Conservation (phyloP, 2,329 filamentous ascomycete genomes). For the Thielaviopsis populi region DNA sequence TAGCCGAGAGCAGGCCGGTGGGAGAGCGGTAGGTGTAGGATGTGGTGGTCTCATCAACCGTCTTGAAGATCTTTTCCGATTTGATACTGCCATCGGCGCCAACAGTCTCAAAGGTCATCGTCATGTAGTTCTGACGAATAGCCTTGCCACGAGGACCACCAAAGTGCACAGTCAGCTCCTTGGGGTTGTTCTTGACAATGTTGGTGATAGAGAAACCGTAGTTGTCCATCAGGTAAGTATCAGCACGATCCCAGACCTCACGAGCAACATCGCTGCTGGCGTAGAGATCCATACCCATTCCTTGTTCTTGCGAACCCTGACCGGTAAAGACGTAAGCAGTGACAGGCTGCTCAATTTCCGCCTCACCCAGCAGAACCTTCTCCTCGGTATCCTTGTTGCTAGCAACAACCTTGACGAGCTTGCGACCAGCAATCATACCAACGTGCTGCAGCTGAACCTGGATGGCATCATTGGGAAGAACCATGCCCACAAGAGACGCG, state of each 20-base stretch:
- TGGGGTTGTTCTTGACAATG: constrained; percentile 98
- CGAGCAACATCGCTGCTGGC: constrained; percentile 83
- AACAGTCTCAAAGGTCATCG: constrained; percentile 99
- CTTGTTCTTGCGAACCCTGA: constrained; percentile 95
- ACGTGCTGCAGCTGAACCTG: constrained; percentile 91
- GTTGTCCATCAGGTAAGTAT: constrained; percentile 96
- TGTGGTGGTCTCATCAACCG: constrained; percentile 78
- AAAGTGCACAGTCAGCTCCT: constrained; percentile 96
- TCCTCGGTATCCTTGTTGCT: constrained; percentile 93
- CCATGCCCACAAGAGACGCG: constrained; percentile 94
- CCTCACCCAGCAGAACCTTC: constrained; percentile 87
- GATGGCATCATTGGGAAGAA: constrained; percentile 88
- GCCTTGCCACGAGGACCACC: constrained; percentile 92
- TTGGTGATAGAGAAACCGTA: constrained; percentile 97
- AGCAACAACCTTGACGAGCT: constrained; percentile 98
- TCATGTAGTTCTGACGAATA: constrained; percentile 98
- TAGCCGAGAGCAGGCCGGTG: constrained; percentile 85
- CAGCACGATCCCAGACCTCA: constrained; percentile 94
- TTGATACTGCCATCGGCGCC: constrained; percentile 82
- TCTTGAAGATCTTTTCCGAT: constrained; percentile 99
- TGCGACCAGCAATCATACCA: constrained; percentile 94
- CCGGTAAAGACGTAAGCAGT: constrained; percentile 97
- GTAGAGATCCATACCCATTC: constrained; percentile 99
- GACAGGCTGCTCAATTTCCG: constrained; percentile 93
- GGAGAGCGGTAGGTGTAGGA: constrained; percentile 97